Conservation (phyloP, 169 alveolate genomes). For the Plasmodium billcollinsi region DNA sequence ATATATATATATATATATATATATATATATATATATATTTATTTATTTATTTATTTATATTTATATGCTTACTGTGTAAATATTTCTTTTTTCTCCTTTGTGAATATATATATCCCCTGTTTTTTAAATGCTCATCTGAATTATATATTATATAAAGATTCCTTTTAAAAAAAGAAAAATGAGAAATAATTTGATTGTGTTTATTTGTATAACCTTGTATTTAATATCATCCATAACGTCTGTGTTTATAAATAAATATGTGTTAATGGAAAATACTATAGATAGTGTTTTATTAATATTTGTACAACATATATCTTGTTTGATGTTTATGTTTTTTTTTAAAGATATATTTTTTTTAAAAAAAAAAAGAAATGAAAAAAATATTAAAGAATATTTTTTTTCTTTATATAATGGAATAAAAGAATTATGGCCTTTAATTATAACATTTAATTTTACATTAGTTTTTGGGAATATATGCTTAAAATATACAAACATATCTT, state of each 20-base stretch:
- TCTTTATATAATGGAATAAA: slow-evolving; percentile 53
- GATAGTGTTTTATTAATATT: slow-evolving; percentile 47
- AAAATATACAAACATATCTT: slow-evolving; percentile 51
- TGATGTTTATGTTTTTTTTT: slow-evolving; percentile 29
- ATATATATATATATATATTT: too few relatives aligned
- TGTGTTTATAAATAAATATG: slow-evolving; percentile 53
- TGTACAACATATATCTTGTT: slow-evolving; percentile 48
- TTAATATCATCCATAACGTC: slow-evolving; percentile 54
- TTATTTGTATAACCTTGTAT: slow-evolving; percentile 25
- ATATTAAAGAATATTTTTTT: neutral
- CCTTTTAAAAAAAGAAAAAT: neutral
- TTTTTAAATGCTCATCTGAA: too few relatives aligned
- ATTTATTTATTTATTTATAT: too few relatives aligned
- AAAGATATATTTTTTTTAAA: slow-evolving; percentile 1
- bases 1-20: too few relatives aligned
- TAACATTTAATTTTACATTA: slow-evolving; percentile 57
- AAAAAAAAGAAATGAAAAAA: slow-evolving; percentile 3
- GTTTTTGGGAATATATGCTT: slow-evolving; percentile 62
- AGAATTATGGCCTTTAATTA: slow-evolving; percentile 39
- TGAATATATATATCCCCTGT: too few relatives aligned
- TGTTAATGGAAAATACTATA: slow-evolving; percentile 27
- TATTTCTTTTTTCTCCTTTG: too few relatives aligned
- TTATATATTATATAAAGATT: too few relatives aligned
- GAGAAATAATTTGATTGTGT: slow-evolving; percentile 1
- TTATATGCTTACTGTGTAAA: too few relatives aligned